These are phyloP conservation scores for Pochonia chlamydosporia DNA, from an alignment of 2,329 filamentous ascomycete species.

Conservation along the genomic window DNA sequence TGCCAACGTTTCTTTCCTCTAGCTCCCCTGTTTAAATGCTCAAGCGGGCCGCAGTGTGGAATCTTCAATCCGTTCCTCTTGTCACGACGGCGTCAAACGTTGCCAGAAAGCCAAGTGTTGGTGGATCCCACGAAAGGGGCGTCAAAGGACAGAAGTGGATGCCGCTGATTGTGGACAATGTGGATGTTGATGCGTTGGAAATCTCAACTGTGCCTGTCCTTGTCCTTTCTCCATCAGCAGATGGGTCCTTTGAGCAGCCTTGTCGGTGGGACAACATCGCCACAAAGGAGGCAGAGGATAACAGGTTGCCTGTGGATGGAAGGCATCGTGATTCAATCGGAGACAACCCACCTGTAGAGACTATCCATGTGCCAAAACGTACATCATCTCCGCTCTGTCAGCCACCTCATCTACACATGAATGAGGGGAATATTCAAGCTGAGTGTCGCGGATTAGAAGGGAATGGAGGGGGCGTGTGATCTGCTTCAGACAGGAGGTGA, in stretches of 20 bases:
- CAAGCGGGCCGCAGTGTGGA: neutral
- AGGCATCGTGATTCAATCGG: too few species aligned
- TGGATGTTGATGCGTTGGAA: neutral
- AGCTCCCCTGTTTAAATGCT: neutral
- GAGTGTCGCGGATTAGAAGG: neutral
- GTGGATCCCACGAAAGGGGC: neutral
- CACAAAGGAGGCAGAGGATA: neutral
- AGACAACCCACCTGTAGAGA: neutral
- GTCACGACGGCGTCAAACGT: constrained; percentile 2
- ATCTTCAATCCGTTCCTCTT: neutral
- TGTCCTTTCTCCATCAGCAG: neutral
- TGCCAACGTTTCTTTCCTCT: neutral
- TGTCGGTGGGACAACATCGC: neutral
- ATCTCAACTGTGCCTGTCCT: neutral
- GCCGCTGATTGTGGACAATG: neutral
- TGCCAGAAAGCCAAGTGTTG: constrained; percentile 1
- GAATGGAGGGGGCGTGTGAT: neutral
- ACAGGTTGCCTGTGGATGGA: neutral
- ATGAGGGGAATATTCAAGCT: neutral
- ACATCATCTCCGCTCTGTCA: neutral
- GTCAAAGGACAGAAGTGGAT: neutral
- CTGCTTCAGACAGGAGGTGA: too few species aligned
- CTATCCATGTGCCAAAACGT: neutral
- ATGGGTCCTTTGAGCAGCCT: neutral
- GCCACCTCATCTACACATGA: neutral